A percentile compares a stretch with the other conserved stretches of the same genome.
phyloP scores from a whole-genome alignment of 805 yeast species.

The Blastobotrys parvus region DNA sequence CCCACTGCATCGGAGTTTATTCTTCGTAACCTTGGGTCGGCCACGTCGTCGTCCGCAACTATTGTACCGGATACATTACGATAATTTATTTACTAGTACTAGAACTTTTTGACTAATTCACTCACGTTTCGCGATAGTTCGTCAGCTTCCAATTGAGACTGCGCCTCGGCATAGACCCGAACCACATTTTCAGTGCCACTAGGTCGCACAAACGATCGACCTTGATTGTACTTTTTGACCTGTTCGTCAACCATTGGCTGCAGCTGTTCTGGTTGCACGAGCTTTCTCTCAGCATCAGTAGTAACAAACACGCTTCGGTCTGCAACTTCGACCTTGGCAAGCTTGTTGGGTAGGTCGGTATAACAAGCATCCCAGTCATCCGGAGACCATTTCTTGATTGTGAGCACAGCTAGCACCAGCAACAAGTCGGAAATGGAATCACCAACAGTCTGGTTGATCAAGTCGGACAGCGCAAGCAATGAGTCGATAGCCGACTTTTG shows the following conservation, averaged over 20 bases:
- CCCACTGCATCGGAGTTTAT: conserved; percentile 35
- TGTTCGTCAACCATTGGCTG: conserved; percentile 63
- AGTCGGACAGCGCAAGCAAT: conserved; percentile 50
- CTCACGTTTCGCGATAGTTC: conserved; percentile 27
- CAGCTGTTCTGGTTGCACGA: conserved; percentile 68
- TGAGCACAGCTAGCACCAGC: conserved; percentile 59
- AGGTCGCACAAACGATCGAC: conserved; percentile 91
- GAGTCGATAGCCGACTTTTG: conserved; percentile 45
- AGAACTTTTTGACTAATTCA: conserved; percentile 14
- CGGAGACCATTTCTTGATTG: conserved; percentile 51
- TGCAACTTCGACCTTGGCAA: conserved; percentile 72
- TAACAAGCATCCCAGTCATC: conserved; percentile 68
- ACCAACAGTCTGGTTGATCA: conserved; percentile 97
- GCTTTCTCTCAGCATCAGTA: conserved; percentile 80
- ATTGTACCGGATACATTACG: too few relatives aligned
- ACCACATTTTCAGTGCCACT: conserved; percentile 98
- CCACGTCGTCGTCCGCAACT: too few relatives aligned
- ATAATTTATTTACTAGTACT: conserved; percentile 9
- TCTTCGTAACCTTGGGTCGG: conserved; percentile 22
- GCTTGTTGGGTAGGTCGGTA: conserved; percentile 76
- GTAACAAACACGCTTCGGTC: conserved; percentile 77
- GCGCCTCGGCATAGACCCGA: conserved; percentile 89
- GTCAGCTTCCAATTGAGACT: conserved; percentile 39
- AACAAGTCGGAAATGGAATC: conserved; percentile 93
- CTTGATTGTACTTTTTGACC: conserved; percentile 48